Percentiles rank a stretch among this genome's conserved stretches.
These are phyloP conservation scores for Seiridium cupressi DNA, from an alignment of 2,329 filamentous ascomycete genomes.

Conservation along the genomic window DNA sequence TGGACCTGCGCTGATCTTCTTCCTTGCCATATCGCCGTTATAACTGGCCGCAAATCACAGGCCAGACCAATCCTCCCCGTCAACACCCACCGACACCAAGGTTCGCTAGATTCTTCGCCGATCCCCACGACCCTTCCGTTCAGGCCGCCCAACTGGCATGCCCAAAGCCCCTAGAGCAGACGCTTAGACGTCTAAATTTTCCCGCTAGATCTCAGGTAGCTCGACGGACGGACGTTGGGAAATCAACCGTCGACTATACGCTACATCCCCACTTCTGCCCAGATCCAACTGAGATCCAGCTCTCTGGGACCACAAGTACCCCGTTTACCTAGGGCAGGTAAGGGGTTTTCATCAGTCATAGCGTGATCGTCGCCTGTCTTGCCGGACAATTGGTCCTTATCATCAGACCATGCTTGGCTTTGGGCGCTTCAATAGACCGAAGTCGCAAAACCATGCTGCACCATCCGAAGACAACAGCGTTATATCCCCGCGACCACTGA, in stretches of 20 bases:
- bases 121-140: background rate
- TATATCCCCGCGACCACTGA: constrained; percentile 10
- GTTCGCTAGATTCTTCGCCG: background rate
- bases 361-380: background rate
- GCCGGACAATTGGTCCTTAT: constrained; percentile 3
- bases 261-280: background rate
- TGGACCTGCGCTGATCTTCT: too few relatives aligned
- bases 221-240: background rate
- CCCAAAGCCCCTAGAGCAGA: too few relatives aligned
- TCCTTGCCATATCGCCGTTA: too few relatives aligned
- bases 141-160: background rate
- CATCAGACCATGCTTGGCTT: constrained; percentile 24
- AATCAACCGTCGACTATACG: background rate
- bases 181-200: background rate
- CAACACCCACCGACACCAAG: background rate
- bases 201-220: background rate
- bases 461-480: constrained; percentile 16
- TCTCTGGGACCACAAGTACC: background rate
- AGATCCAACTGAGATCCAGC: background rate
- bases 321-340: background rate
- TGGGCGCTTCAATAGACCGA: constrained; percentile 25
- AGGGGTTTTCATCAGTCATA: constrained; percentile 15
- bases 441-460: constrained; percentile 14
- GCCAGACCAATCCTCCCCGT: too few relatives aligned
- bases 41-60: too few relatives aligned